Conservation (phyloP, 1,284 basidiomycete species). For the Athelia sp. region DNA sequence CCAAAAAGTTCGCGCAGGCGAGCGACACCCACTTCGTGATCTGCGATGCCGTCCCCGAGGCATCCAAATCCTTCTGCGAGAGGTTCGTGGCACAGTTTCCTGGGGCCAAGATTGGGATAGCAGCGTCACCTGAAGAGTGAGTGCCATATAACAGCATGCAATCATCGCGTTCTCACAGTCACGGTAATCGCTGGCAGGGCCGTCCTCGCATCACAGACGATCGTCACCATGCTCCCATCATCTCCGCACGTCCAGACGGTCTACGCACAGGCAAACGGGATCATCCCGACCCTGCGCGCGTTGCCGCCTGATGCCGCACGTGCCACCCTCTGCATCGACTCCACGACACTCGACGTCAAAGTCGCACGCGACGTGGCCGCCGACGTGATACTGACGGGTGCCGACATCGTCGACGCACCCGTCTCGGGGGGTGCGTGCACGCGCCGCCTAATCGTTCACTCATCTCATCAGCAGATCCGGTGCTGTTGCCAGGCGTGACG, state of each 20-base stretch:
- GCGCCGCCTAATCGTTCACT: conserved; percentile 2
- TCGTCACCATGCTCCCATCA: conserved; percentile 86
- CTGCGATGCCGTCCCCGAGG: conserved; percentile 69
- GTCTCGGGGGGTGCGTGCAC: conserved; percentile 74
- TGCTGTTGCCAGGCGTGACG: conserved; percentile 52
- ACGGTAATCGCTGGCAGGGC: conserved; percentile 38
- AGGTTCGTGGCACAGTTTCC: conserved; percentile 55
- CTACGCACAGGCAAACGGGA: conserved; percentile 53
- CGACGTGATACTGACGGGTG: conserved; percentile 53
- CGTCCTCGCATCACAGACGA: conserved; percentile 52
- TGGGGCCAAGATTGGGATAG: conserved; percentile 50
- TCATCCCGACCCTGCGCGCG: conserved; percentile 51
- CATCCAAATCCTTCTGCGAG: conserved; percentile 49
- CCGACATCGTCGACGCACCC: conserved; percentile 83
- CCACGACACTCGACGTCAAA: conserved; percentile 80
- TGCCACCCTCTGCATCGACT: conserved; percentile 76
- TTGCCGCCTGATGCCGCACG: conserved; percentile 34
- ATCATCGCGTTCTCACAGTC: not conserved
- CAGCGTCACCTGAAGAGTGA: conserved; percentile 63
- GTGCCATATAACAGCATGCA: conserved; percentile 23
- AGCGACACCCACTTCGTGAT: conserved; percentile 59
- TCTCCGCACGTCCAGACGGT: conserved; percentile 77
- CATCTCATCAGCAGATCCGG: not conserved
- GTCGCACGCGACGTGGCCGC: conserved; percentile 63
- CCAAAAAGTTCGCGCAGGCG: conserved; percentile 49